These are phyloP conservation scores for Ogataea pilisensis DNA, from an alignment of 805 yeast genomes.

Conservation along the genomic window DNA sequence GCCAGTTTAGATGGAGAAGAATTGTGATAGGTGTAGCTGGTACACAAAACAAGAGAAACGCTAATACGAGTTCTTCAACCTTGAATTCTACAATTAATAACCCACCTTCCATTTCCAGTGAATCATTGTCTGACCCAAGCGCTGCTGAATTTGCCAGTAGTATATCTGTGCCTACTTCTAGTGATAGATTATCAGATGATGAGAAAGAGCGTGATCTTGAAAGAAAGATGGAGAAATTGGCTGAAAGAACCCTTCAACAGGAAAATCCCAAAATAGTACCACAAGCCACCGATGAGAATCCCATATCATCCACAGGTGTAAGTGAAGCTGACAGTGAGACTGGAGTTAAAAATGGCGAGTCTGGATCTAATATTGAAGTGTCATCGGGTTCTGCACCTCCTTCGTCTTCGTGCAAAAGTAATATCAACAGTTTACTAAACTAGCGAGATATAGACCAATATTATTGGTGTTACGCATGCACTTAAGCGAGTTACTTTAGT, in stretches of 20 bases:
- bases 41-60: constrained; percentile 3
- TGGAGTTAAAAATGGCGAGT: not conserved
- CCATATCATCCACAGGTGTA: not conserved
- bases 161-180: not conserved
- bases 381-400: not conserved
- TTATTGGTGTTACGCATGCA: too few species aligned
- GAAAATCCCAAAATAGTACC: not conserved
- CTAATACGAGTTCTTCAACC: not conserved
- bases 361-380: not conserved
- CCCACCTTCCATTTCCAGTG: not conserved
- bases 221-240: not conserved
- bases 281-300: not conserved
- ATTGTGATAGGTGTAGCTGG: constrained; percentile 37
- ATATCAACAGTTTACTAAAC: constrained; percentile 1
- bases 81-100: not conserved
- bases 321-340: too few species aligned
- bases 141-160: not conserved
- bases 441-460: too few species aligned
- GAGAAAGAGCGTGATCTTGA: not conserved
- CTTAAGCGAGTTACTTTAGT: too few species aligned
- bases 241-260: not conserved
- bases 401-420: not conserved
- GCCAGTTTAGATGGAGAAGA: constrained; percentile 87
- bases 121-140: not conserved
- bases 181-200: not conserved